These are phyloP conservation scores for Pythium aquatile DNA, from an alignment of 352 stramenopile genomes.

Conservation along the genomic window DNA sequence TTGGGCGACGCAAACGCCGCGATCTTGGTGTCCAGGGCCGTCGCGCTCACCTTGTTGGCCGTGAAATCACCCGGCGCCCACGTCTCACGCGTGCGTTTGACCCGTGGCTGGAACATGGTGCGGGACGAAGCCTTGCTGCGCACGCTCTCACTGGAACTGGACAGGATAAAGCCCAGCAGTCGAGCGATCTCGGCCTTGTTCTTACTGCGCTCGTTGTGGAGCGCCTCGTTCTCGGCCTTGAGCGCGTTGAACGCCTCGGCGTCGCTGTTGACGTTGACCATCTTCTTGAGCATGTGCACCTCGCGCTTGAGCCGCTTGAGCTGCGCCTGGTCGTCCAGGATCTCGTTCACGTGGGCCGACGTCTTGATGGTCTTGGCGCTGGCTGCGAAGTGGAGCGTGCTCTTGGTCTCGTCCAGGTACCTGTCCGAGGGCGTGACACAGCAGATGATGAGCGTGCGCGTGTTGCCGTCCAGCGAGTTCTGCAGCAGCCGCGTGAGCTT, in stretches of 20 bases:
- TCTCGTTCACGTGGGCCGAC: slow-evolving; percentile 82
- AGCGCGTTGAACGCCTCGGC: slow-evolving; percentile 47
- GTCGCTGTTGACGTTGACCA: slow-evolving; percentile 36
- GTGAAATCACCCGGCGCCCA: slow-evolving; percentile 73
- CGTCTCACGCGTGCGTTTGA: slow-evolving; percentile 62
- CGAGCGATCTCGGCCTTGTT: slow-evolving; percentile 61
- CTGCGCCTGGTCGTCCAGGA: slow-evolving; percentile 91
- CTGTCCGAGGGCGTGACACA: slow-evolving; percentile 76
- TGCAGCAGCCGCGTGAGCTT: slow-evolving; percentile 93
- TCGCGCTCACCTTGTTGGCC: slow-evolving; percentile 16
- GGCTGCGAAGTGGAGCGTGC: slow-evolving; percentile 91
- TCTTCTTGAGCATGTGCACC: slow-evolving; percentile 64
- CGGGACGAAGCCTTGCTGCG: slow-evolving; percentile 5
- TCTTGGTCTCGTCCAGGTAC: slow-evolving; percentile 83
- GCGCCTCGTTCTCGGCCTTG: slow-evolving; percentile 71
- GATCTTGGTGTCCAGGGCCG: slow-evolving; percentile 12
- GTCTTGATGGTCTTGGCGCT: slow-evolving; percentile 90
- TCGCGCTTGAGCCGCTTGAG: slow-evolving; percentile 70
- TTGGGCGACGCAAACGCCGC: slow-evolving; percentile 29
- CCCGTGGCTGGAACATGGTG: slow-evolving; percentile 28
- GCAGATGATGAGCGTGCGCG: slow-evolving; percentile 89
- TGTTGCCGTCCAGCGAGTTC: slow-evolving; percentile 90
- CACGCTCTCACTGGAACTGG: slow-evolving; percentile 37
- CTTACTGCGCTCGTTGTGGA: slow-evolving; percentile 52
- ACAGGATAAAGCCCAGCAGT: slow-evolving; percentile 61